Evolutionary conservation across 176 grass and related monocot species (phyloP).

Genomic region (Stipa capillata): DNA sequence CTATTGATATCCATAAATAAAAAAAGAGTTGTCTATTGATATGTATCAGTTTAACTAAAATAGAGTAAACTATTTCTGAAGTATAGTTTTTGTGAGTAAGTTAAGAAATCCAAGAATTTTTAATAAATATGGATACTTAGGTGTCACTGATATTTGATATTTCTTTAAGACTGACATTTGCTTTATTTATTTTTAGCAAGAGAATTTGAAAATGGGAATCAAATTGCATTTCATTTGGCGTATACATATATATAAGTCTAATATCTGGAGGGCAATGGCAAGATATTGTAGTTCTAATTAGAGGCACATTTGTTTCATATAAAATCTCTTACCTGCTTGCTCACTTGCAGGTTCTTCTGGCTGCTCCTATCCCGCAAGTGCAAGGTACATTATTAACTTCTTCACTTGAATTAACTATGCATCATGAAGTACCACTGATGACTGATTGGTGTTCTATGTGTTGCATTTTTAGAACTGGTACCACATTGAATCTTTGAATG

Average conservation of each 20-base stretch:
- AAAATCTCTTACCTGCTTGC: neutral
- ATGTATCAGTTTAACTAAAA: neutral
- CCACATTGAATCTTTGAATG: neutral
- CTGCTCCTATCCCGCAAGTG: constrained; percentile 63
- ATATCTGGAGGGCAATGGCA: neutral
- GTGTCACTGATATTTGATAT: neutral
- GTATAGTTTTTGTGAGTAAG: too few species aligned
- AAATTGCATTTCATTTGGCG: neutral
- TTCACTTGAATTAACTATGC: neutral
- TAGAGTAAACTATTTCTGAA: too few species aligned
- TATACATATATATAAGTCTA: neutral
- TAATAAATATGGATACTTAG: neutral
- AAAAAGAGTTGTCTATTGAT: neutral
- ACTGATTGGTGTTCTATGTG: neutral
- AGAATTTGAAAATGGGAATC: neutral
- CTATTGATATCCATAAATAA: too few species aligned
- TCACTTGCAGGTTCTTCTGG: constrained; percentile 54
- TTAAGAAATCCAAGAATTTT: neutral
- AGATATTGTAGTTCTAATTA: neutral
- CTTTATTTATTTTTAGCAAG: neutral
- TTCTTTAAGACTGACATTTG: too few species aligned
- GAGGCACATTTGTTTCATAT: neutral
- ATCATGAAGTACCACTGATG: neutral
- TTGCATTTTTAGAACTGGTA: neutral
- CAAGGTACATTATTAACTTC: constrained; percentile 38